phyloP scores from a whole-genome alignment of 108 stramenopile species.

The Hondaea fermentalgiana region DNA sequence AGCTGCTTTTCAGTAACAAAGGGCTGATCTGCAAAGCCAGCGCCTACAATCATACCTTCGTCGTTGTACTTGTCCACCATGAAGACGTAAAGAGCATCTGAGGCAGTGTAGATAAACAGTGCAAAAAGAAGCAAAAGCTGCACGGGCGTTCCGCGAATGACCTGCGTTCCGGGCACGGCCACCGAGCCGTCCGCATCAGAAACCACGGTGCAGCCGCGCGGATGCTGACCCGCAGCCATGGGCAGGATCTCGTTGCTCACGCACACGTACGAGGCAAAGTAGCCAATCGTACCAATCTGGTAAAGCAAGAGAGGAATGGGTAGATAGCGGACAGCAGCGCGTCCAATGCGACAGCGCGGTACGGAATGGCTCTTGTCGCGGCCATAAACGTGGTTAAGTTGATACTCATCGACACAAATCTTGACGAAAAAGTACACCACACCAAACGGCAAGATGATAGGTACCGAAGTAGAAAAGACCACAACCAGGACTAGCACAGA shows the following conservation, averaged over 20 bases:
- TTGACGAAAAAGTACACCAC: background rate
- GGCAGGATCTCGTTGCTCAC: background rate
- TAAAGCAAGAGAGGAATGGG: background rate
- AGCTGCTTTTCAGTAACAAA: background rate
- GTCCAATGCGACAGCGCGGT: background rate
- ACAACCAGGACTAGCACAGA: background rate
- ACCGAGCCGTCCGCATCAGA: background rate
- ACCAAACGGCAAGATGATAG: slow-evolving; percentile 2
- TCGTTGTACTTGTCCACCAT: slow-evolving; percentile 9
- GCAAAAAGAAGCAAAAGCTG: background rate
- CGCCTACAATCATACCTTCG: background rate
- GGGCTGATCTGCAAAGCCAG: background rate
- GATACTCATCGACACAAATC: background rate
- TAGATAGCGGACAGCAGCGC: background rate
- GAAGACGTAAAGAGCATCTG: background rate
- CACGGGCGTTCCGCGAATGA: background rate
- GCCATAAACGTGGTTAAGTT: background rate
- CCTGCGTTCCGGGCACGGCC: slow-evolving; percentile 9
- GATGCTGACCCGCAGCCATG: background rate
- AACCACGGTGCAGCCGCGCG: background rate
- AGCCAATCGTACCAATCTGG: background rate
- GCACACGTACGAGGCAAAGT: slow-evolving; percentile 10
- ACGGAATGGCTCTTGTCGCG: background rate
- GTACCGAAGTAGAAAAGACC: background rate
- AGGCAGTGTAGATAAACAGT: slow-evolving; percentile 5